Evolutionary conservation across 768 basidiomycete genomes (phyloP).

Genomic region (Boletus fagicola): DNA sequence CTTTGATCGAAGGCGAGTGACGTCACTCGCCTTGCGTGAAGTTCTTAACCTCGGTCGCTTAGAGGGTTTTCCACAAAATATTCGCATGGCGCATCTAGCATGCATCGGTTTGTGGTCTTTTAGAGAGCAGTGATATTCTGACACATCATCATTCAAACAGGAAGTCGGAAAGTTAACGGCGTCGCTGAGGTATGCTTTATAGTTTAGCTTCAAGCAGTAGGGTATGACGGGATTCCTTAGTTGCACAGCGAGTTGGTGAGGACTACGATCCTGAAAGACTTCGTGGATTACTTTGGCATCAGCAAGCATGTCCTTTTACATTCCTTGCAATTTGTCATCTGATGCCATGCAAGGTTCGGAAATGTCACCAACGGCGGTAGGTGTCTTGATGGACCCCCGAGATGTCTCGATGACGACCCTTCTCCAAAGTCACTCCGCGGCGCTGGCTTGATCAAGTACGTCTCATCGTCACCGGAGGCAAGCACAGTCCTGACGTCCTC

Average conservation of each 20-base stretch:
- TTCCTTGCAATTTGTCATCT: constrained; percentile 5
- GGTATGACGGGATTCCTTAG: constrained; percentile 28
- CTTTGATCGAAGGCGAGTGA: constrained; percentile 76
- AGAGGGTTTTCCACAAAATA: constrained; percentile 85
- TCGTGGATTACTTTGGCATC: constrained; percentile 87
- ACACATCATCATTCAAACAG: constrained; percentile 30
- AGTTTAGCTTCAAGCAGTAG: neutral
- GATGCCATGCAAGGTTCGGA: constrained; percentile 50
- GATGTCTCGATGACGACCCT: neutral
- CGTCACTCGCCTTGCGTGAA: neutral
- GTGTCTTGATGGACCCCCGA: constrained; percentile 25
- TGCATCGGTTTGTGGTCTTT: constrained; percentile 56
- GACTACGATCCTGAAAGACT: constrained; percentile 84
- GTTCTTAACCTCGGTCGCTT: neutral
- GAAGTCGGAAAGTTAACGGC: constrained; percentile 87
- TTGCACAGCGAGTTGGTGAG: constrained; percentile 88
- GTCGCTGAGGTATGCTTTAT: constrained; percentile 71
- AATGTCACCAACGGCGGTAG: constrained; percentile 93
- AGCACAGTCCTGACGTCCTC: neutral
- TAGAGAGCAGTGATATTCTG: neutral
- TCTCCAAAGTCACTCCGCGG: constrained; percentile 72
- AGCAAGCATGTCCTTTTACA: constrained; percentile 53
- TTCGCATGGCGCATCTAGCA: constrained; percentile 91
- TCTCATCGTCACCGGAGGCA: neutral
- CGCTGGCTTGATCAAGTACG: constrained; percentile 82